Conservation (phyloP, 305 asterid species). For the Stenogyne calaminthoides region DNA sequence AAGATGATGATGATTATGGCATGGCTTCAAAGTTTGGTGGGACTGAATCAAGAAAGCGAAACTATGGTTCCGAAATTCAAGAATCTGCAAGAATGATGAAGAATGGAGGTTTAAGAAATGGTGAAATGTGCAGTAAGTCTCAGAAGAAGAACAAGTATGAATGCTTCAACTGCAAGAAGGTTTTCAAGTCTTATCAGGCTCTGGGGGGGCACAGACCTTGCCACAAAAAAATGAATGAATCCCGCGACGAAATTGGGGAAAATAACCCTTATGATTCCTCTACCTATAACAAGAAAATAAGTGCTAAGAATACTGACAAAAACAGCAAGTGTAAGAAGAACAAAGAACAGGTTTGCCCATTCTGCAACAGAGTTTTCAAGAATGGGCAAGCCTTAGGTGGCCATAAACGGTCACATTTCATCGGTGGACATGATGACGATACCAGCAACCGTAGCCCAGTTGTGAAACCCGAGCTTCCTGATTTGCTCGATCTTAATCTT, state of each 20-base stretch:
- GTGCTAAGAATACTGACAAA: slow-evolving; percentile 48
- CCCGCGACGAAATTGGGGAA: slow-evolving; percentile 60
- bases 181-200: slow-evolving; percentile 79
- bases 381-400: slow-evolving; percentile 96
- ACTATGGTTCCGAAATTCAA: slow-evolving; percentile 38
- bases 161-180: slow-evolving; percentile 85
- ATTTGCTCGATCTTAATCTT: slow-evolving; percentile 68
- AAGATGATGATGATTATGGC: not conserved
- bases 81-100: slow-evolving; percentile 36
- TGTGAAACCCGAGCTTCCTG: slow-evolving; percentile 37
- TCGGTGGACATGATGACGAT: slow-evolving; percentile 37
- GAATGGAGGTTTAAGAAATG: slow-evolving; percentile 17
- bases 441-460: slow-evolving; percentile 33
- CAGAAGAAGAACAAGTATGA: slow-evolving; percentile 65
- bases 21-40: slow-evolving; percentile 19
- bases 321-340: slow-evolving; percentile 53
- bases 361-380: slow-evolving; percentile 73
- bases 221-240: slow-evolving; percentile 58
- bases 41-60: slow-evolving; percentile 47
- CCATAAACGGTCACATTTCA: slow-evolving; percentile 86
- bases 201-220: slow-evolving; percentile 96
- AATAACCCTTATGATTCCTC: slow-evolving; percentile 50
- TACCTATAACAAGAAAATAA: slow-evolving; percentile 35
- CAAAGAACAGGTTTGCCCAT: slow-evolving; percentile 74
- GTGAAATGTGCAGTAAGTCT: slow-evolving; percentile 29